Conservation (phyloP, 257 asterid genomes). For the Agastache rugosa region DNA sequence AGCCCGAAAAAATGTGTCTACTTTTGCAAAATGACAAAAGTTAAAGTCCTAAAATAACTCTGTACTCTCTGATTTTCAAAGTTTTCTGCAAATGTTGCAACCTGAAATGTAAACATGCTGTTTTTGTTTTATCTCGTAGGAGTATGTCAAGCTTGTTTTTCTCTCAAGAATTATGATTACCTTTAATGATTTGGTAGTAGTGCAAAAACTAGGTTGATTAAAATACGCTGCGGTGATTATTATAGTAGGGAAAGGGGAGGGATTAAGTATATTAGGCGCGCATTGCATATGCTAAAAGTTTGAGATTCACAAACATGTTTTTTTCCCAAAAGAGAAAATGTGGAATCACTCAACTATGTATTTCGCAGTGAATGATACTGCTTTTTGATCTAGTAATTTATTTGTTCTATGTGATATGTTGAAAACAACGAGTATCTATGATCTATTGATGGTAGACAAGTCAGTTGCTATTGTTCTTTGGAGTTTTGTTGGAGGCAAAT, state of each 20-base stretch:
- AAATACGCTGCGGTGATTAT: not conserved
- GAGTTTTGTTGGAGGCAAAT: conserved; percentile 47
- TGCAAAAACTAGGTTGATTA: conserved; percentile 7
- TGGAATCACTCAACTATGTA: conserved; percentile 10
- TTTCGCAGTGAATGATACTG: conserved; percentile 4
- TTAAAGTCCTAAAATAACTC: too few species aligned
- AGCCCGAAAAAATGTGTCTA: too few species aligned
- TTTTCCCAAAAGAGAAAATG: conserved; percentile 11
- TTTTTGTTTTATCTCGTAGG: not conserved
- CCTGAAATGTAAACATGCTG: not conserved
- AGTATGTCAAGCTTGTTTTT: not conserved
- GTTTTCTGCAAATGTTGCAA: not conserved
- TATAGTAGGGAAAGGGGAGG: conserved; percentile 3
- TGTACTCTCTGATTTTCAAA: too few species aligned
- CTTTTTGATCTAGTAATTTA: conserved; percentile 2
- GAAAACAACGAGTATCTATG: conserved; percentile 30
- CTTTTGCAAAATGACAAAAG: too few species aligned
- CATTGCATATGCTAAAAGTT: not conserved
- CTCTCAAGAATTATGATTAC: conserved; percentile 1
- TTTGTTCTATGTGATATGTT: conserved; percentile 11
- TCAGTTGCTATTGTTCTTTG: conserved; percentile 46
- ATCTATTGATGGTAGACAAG: conserved; percentile 43
- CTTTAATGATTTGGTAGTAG: not conserved
- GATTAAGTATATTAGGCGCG: not conserved
- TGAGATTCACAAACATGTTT: not conserved